Evolutionary conservation across 2,329 filamentous ascomycete species (phyloP), one percentile per base, ranked within the genome.

Genomic region (Gremmenia infestans): DNA sequence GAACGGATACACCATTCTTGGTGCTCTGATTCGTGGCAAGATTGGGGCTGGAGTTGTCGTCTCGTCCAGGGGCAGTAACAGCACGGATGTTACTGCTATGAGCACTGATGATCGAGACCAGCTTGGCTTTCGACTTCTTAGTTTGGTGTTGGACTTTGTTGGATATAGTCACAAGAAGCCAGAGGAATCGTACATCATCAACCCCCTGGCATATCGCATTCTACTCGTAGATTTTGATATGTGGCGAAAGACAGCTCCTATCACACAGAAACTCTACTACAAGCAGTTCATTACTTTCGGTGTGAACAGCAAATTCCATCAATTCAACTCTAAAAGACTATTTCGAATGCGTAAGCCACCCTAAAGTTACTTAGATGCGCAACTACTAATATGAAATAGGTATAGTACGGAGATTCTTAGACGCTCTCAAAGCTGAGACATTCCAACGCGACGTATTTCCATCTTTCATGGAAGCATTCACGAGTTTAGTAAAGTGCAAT

Each of bases 221-320:
- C 78, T 99, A 17, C 79, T 99, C 28, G 89, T 97, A 53, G 94
- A 99, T 71, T 83, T 95, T 62, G 93, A 97, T 66, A 88, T 93
- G 19, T 99, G 94, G 94, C 83, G 93, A 61, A 86, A 84, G 71
- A 89, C 88, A 22, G 86, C 89, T 36, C 70, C 83, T 5, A 80
- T 85, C 17, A 89, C 92, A 0, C 91, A 97, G 67, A 86, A 88
- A 65, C 77, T 97, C 23, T 99, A 97, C 72, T 97, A 97, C 72
- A 85, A 86, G 58, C 94, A 99, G 69, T 97, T 97, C 67, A 78
- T 87, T 59, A 87, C 86, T 0, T 97, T 99, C 73, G 88, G 89
- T 1, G 82, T 88, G n/a, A 87, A 87, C 66, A 97, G 93, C 78
- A 92, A 94, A 68, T 88, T 95, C 67, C 89, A 91, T 68, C 86